Evolutionary conservation across 352 stramenopile genomes (phyloP), one percentile per base, ranked within the genome.

Genomic region (Pseudoperonospora humuli): DNA sequence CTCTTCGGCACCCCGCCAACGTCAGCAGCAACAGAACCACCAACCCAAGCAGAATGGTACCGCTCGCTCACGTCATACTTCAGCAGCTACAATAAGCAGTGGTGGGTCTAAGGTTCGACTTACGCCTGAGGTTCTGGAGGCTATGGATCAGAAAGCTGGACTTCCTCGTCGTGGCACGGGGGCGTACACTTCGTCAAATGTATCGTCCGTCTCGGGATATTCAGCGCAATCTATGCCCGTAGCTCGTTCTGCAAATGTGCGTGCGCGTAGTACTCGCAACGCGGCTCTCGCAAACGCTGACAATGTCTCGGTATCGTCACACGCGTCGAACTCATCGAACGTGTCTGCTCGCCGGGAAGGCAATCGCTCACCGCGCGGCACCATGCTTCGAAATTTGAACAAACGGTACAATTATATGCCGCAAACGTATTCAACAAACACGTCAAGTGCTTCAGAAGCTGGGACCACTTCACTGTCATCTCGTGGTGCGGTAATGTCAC

Each of bases 351-450:
- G 51, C 9, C 46, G 32, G 0, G 53, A 54, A 44, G 35, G 43
- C 5, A 55, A 28, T 23, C 42, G 33, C 20, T 76, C 64, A 5
- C 64, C 70, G n/a, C 67, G 67, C 23, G 46, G 52, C 23, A 55
- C 67, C n/a, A 61, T 61, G 7, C 41, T 76, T 32, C 64, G 75
- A 24, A 81, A 71, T 50, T 37, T 77, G 36, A 73, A 69, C 55
- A 74, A 70, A 34, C 66, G 75, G 20, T 83, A 87, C 62, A 80
- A 75, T 42, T 79, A 84, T 56, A 73, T 84, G 43, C 72, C 72
- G 7, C 69, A 76, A 14, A 73, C 66, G 42, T 84, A 84, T 57
- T 49, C 61, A 20, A 44, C 67, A n/a, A 55, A 18, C 38, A 46
- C 60, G 25, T 60, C 54, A 15, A 66, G 51, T 19, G 45, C 52